These are phyloP conservation scores for Boechera stricta DNA, from an alignment of 345 rosid genomes.

Conservation along the genomic window DNA sequence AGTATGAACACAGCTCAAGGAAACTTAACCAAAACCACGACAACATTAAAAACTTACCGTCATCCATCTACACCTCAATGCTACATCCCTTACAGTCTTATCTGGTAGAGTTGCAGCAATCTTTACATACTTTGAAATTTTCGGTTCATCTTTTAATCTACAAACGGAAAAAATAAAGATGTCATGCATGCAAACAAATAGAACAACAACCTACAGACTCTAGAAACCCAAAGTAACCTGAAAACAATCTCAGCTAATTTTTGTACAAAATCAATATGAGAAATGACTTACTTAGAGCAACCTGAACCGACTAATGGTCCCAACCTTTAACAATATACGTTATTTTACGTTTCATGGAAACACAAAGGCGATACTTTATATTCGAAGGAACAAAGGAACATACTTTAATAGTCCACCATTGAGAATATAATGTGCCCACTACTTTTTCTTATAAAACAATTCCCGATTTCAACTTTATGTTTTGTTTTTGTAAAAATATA, in stretches of 20 bases:
- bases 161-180: neutral
- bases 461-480: slow-evolving; percentile 21
- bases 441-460: slow-evolving; percentile 20
- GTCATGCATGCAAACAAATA: slow-evolving; percentile 14
- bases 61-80: slow-evolving; percentile 93
- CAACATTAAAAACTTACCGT: slow-evolving; percentile 35
- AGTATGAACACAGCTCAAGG: slow-evolving; percentile 12
- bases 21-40: slow-evolving; percentile 20
- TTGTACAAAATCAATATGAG: neutral
- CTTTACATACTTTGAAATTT: slow-evolving; percentile 81
- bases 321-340: neutral
- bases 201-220: slow-evolving; percentile 10
- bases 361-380: slow-evolving; percentile 34
- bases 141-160: slow-evolving; percentile 78
- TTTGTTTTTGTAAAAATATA: neutral
- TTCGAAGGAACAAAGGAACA: slow-evolving; percentile 39
- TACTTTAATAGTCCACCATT: slow-evolving; percentile 44
- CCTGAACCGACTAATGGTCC: slow-evolving; percentile 24
- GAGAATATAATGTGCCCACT: slow-evolving; percentile 44
- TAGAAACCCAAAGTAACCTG: neutral
- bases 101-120: slow-evolving; percentile 83
- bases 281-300: neutral
- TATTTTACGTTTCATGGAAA: slow-evolving; percentile 17
- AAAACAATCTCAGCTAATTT: neutral
- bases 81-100: slow-evolving; percentile 96